A percentile compares a stretch with the other conserved stretches of the same genome.
These are phyloP conservation scores for Magnolia officinalis DNA, from an alignment of 164 flowering plant species.

Conservation along the genomic window DNA sequence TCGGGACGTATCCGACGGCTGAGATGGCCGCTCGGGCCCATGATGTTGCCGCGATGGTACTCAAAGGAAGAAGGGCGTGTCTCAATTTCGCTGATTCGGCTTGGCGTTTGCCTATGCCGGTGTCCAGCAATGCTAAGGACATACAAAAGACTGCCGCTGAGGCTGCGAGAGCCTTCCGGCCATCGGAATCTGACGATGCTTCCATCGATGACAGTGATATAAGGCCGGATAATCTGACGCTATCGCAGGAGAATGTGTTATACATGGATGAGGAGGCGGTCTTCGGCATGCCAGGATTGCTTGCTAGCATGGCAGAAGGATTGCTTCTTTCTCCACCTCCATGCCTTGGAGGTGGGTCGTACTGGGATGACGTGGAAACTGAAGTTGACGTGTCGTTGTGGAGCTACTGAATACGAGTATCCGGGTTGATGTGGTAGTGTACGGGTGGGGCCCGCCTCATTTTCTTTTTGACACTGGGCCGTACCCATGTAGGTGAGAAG, in stretches of 20 bases:
- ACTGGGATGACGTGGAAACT: constrained; percentile 1
- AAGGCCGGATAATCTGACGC: too few relatives aligned
- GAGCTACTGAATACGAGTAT: not conserved
- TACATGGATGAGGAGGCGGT: constrained; percentile 22
- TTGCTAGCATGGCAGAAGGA: constrained; percentile 36
- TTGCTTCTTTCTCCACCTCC: constrained; percentile 24
- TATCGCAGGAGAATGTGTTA: not conserved
- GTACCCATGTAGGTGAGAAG: too few relatives aligned
- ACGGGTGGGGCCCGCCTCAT: too few relatives aligned
- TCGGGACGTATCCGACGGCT: constrained; percentile 47
- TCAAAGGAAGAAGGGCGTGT: constrained; percentile 20
- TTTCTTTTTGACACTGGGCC: too few relatives aligned
- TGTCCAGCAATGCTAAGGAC: constrained; percentile 17
- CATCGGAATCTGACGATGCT: not conserved
- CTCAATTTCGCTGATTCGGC: constrained; percentile 27
- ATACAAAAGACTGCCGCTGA: constrained; percentile 19
- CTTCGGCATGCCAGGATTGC: constrained; percentile 24
- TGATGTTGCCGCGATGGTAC: constrained; percentile 29
- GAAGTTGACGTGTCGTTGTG: not conserved
- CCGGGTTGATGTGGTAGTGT: not conserved
- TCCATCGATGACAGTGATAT: not conserved
- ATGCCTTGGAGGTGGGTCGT: too few relatives aligned
- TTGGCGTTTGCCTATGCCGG: constrained; percentile 17
- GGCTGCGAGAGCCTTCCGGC: constrained; percentile 19
- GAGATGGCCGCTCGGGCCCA: constrained; percentile 36